Evolutionary conservation across 2,329 filamentous ascomycete species (phyloP), one percentile per base, ranked within the genome.

Genomic region (Talaromyces atroroseus): DNA sequence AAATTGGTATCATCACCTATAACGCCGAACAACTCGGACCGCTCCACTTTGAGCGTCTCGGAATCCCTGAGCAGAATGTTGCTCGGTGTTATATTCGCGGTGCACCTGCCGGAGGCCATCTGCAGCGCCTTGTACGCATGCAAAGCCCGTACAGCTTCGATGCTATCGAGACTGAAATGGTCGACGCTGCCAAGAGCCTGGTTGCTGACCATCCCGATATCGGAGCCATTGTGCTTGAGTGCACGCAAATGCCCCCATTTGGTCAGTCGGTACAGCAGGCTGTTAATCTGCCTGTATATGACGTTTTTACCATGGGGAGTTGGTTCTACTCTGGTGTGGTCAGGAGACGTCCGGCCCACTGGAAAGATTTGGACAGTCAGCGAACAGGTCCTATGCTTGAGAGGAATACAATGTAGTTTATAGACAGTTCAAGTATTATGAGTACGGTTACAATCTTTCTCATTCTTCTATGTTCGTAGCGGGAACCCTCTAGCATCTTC

Each of bases 201-300:
- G 52, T 54, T 3, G 23, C 32, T 7, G 52, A 54, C 2, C 45
- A 49, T 32, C 45, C 60, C 16, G 52, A 68, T 16, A 61, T 68
- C 20, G 61, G 55, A 12, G 68, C 64, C 7, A 44, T 68, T 47
- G 65, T 62, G 32, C 57, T 74, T 24, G 72, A 74, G 57, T 75
- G 72, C 57, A 73, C 66, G 2, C 68, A 74, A 32, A 72, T 75
- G 69, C 65, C 71, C 0, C 68, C 70, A 0, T 74, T 69, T 54
- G 66, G 64, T 0, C 64, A 68, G 46, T 61, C 64, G 0, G 68
- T 74, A 23, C 66, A 69, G n/a, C n/a, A 49, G 12, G 64, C 64
- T 7, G 61, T 67, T 2, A 60, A 62, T 0, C 45, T 68, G 23
- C 68, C 70, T 0, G 68, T 70, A 0, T 72, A 72, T 50, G 72